Evolutionary conservation across 73 alveolate species (phyloP).

Genomic region (Tetrahymena elliotti): DNA sequence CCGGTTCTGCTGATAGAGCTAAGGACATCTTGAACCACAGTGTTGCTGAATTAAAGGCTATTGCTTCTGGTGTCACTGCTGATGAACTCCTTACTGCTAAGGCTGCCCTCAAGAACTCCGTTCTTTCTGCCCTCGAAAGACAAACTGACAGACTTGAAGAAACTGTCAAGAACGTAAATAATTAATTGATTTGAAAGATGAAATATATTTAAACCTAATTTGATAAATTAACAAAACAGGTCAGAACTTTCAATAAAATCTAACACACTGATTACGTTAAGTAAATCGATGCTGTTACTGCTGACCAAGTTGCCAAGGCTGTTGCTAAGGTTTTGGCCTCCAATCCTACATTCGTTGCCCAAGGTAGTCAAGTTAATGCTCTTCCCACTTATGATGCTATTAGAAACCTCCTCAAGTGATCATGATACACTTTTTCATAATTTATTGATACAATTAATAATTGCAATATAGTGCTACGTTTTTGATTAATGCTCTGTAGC

Average conservation of each 20-base stretch:
- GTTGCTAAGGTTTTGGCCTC: conserved; percentile 22
- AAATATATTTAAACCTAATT: neutral
- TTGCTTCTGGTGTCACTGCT: conserved; percentile 11
- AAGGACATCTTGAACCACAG: conserved; percentile 1
- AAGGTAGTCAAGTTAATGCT: conserved; percentile 40
- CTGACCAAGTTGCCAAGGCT: conserved; percentile 15
- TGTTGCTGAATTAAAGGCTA: conserved; percentile 17
- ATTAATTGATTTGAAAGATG: neutral
- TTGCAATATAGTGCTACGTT: neutral
- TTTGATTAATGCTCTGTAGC: neutral
- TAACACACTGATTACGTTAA: conserved; percentile 20
- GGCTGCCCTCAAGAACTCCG: conserved; percentile 9
- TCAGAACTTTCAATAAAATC: conserved; percentile 16
- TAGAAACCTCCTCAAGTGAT: conserved; percentile 33
- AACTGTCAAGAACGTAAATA: conserved; percentile 29
- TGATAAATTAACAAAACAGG: neutral
- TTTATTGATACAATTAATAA: neutral
- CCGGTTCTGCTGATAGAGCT: conserved; percentile 45
- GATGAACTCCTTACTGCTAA: conserved; percentile 36
- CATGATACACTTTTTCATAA: neutral
- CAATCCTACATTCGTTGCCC: conserved; percentile 39
- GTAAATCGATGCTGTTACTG: conserved; percentile 19
- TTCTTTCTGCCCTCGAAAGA: conserved; percentile 39
- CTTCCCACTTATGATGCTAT: conserved; percentile 31
- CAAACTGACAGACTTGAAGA: conserved; percentile 38